These are phyloP conservation scores for Bocquillonia castaneifolia DNA, from an alignment of 441 rosid species.

Conservation along the genomic window DNA sequence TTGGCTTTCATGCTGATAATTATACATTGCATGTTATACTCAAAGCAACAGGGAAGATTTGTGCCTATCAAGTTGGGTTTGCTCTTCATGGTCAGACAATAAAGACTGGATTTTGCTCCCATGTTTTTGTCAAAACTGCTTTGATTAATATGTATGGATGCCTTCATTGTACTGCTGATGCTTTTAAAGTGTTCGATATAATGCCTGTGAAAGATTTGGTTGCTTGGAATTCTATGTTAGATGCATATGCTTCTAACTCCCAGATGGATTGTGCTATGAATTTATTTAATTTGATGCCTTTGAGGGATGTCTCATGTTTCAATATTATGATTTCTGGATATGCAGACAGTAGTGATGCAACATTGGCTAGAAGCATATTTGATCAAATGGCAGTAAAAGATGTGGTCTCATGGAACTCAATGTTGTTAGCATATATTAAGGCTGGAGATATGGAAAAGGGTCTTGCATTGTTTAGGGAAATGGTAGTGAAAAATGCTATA, in stretches of 20 bases:
- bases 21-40: constrained; percentile 26
- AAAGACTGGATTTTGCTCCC: constrained; percentile 23
- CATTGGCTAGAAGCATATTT: constrained; percentile 20
- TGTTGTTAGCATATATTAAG: constrained; percentile 14
- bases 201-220: constrained; percentile 27
- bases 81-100: constrained; percentile 28
- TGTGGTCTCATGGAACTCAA: constrained; percentile 31
- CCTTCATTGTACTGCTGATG: constrained; percentile 13
- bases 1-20: constrained; percentile 22
- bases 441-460: constrained; percentile 28
- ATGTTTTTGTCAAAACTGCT: constrained; percentile 32
- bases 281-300: constrained; percentile 27
- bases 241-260: constrained; percentile 21
- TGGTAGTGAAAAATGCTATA: constrained; percentile 20
- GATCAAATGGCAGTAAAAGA: constrained; percentile 23
- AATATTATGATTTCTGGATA: constrained; percentile 31
- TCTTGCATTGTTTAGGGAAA: constrained; percentile 20
- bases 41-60: constrained; percentile 23
- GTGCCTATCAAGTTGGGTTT: constrained; percentile 13
- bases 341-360: constrained; percentile 13
- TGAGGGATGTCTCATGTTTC: constrained; percentile 23
- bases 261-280: constrained; percentile 25
- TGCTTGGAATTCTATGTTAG: constrained; percentile 31
- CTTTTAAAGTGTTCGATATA: constrained; percentile 24
- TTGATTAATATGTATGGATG: constrained; percentile 22